Evolutionary conservation across 208 protist species (phyloP), one percentile per base, ranked within the genome.

Genomic region (Leishmania braziliensis): DNA sequence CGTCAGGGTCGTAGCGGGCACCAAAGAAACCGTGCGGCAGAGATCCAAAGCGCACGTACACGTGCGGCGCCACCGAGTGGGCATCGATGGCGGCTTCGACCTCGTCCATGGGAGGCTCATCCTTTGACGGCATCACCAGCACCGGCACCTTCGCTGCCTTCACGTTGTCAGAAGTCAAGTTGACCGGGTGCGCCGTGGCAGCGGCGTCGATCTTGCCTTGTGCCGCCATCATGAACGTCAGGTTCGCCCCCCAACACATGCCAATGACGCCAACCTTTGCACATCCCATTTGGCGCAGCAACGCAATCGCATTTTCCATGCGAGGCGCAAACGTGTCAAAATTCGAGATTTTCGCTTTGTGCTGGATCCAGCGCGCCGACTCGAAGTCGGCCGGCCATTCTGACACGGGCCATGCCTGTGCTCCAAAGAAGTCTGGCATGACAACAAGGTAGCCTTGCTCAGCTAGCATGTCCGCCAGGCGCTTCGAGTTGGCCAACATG

Each of bases 21-120:
- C 82, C 86, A 56, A 93, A 84, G 78, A 92, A 93, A 54, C 91
- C 91, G 79, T 95, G 91, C 6, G 78, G 56, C 10, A 95, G 29
- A 12, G 80, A 23, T 48, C 86, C 77, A 68, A 86, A 93, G 6
- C 76, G 81, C 73, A 90, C 75, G 78, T 84, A 93, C 50, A 93
- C 83, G 48, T 83, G 46, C 26, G 75, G 77, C 48, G 77, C 70
- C 5, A 68, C 29, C 29, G 81, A n/a, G 81, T 85, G 83, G 48
- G 63, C 78, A 18, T 87, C 71, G 14, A 93, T 53, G 56, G 75
- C 83, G 43, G 71, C 80, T 79, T 88, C 75, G 4, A 95, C 71
- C 20, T 88, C 87, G 10, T 82, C 79, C 79, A 88, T 78, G 4
- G 43, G 36, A 26, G 60, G n/a, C 51, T 95, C 89, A n/a, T 95